Percentiles rank a stretch among this genome's conserved stretches.
These are phyloP conservation scores for Mycena amicta DNA, from an alignment of 768 basidiomycete species.

Conservation along the genomic window DNA sequence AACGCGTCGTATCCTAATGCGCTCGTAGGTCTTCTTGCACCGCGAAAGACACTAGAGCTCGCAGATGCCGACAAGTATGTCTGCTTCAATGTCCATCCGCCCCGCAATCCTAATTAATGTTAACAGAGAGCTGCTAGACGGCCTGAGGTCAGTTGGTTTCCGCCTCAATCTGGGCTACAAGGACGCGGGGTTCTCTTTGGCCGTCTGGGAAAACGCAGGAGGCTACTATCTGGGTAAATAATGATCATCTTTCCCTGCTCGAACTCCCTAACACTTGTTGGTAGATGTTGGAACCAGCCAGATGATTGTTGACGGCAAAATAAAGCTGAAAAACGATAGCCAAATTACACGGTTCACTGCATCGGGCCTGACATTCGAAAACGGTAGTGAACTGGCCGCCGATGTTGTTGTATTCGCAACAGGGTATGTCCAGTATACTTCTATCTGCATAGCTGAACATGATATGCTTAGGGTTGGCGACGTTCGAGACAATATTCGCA, in stretches of 20 bases:
- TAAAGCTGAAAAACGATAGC: slow-evolving; percentile 68
- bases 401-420: slow-evolving; percentile 65
- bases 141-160: slow-evolving; percentile 60
- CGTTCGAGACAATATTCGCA: slow-evolving; percentile 38
- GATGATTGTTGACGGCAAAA: slow-evolving; percentile 65
- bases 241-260: neutral
- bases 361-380: slow-evolving; percentile 48
- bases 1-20: slow-evolving; percentile 48
- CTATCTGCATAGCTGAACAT: neutral
- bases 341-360: slow-evolving; percentile 48
- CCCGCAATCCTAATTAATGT: neutral
- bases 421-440: slow-evolving; percentile 38
- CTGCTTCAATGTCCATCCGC: neutral
- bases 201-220: slow-evolving; percentile 52
- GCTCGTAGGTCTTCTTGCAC: slow-evolving; percentile 39
- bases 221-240: slow-evolving; percentile 68
- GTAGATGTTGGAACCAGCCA: slow-evolving; percentile 62
- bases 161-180: slow-evolving; percentile 52
- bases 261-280: neutral
- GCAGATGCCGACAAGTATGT: slow-evolving; percentile 59
- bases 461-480: slow-evolving; percentile 47
- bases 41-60: slow-evolving; percentile 40
- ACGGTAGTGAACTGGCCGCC: slow-evolving; percentile 48
- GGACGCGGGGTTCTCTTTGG: slow-evolving; percentile 50
- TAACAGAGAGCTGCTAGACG: slow-evolving; percentile 52